phyloP scores from a whole-genome alignment of 352 stramenopile genomes.

The Globisporangium middletonii region DNA sequence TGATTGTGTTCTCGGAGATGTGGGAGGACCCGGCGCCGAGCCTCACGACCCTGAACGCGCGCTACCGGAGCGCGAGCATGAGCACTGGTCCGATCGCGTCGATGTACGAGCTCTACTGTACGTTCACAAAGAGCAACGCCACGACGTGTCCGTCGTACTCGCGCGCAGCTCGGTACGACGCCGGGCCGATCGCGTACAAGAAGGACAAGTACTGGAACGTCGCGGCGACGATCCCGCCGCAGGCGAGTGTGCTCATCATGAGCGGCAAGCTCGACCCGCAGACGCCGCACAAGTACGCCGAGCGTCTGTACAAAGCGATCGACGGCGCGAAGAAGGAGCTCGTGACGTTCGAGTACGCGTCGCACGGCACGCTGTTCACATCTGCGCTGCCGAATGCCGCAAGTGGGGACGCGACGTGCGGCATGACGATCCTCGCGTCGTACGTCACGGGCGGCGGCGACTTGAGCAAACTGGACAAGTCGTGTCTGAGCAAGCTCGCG shows the following conservation, averaged over 20 bases:
- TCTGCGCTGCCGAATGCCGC: slow-evolving; percentile 19
- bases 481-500: slow-evolving; percentile 29
- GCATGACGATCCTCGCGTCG: slow-evolving; percentile 33
- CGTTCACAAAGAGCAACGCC: slow-evolving; percentile 33
- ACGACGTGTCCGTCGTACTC: slow-evolving; percentile 17
- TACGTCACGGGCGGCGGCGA: slow-evolving; percentile 33
- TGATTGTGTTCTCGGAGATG: slow-evolving; percentile 52
- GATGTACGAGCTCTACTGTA: slow-evolving; percentile 30
- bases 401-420: slow-evolving; percentile 24
- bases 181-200: slow-evolving; percentile 24
- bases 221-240: slow-evolving; percentile 23
- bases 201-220: slow-evolving; percentile 48
- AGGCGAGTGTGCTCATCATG: slow-evolving; percentile 39
- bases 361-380: slow-evolving; percentile 28
- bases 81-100: slow-evolving; percentile 18
- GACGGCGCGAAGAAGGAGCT: slow-evolving; percentile 31
- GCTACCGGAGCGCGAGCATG: slow-evolving; percentile 21
- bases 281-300: slow-evolving; percentile 45
- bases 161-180: slow-evolving; percentile 9
- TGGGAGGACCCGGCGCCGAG: slow-evolving; percentile 32
- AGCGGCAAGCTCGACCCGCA: slow-evolving; percentile 45
- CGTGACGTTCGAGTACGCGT: slow-evolving; percentile 39
- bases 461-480: slow-evolving; percentile 31
- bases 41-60: slow-evolving; percentile 8
- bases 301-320: slow-evolving; percentile 24